A percentile compares a stretch with the other conserved stretches of the same genome.
Conservation (phyloP, 352 stramenopile genomes). For the Globisporangium uncinulatum region DNA sequence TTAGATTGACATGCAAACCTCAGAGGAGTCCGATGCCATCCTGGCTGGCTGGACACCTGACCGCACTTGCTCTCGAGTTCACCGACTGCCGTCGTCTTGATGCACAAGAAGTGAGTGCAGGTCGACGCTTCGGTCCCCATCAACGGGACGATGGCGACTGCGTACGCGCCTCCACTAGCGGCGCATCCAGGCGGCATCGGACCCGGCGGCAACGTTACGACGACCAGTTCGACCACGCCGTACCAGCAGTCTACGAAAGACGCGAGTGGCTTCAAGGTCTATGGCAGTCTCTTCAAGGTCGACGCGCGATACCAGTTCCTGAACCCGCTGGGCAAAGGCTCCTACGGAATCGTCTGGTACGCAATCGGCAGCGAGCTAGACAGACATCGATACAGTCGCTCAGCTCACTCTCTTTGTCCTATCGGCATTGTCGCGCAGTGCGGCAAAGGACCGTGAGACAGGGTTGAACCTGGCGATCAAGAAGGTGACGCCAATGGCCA, state of each 20-base stretch:
- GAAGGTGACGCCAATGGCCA: slow-evolving; percentile 86
- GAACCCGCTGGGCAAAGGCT: slow-evolving; percentile 87
- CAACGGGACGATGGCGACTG: neutral
- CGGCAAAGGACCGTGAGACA: slow-evolving; percentile 68
- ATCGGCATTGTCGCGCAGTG: slow-evolving; percentile 19
- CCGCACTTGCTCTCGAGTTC: too few species aligned
- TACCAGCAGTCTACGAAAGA: neutral
- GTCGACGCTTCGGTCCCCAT: too few species aligned
- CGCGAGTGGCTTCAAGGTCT: slow-evolving; percentile 58
- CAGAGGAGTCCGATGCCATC: too few species aligned
- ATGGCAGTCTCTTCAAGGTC: slow-evolving; percentile 77
- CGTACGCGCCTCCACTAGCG: neutral
- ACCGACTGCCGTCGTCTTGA: too few species aligned
- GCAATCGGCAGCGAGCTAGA: neutral
- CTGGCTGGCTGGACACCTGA: too few species aligned
- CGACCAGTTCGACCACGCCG: neutral
- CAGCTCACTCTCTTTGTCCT: neutral
- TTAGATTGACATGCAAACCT: too few species aligned
- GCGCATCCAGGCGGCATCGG: neutral
- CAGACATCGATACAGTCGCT: too few species aligned
- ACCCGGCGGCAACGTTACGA: neutral
- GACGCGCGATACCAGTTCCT: slow-evolving; percentile 83
- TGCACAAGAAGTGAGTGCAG: too few species aligned
- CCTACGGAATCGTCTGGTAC: slow-evolving; percentile 88
- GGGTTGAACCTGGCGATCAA: slow-evolving; percentile 88